Base-by-base conservation (phyloP, 768 basidiomycete genomes). In the Suillus luteus region DNA sequence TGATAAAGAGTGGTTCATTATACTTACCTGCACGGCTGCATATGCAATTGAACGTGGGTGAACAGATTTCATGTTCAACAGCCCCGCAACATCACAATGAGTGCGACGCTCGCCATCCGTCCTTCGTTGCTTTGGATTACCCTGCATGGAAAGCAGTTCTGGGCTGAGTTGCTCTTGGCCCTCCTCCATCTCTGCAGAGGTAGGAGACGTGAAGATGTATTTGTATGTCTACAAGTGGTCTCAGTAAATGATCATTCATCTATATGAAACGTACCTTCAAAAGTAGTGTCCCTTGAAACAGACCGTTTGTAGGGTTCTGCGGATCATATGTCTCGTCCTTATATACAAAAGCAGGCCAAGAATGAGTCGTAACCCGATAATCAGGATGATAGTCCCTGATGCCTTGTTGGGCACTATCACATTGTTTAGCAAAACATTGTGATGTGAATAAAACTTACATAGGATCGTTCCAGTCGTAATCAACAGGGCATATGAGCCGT, bases 41-140 rank as follows among this genome's bases (percentile, higher is more conserved):
- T 74, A 74, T 17, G 73, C 68, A 37, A 74, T 68, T 0, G 59
- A 64, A 19, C 68, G 58, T 2, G 71, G 72, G 3, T 70, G 61
- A 17, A 71, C 65, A 1, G 60, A 27, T 7, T 24, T 57, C 66
- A 69, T 65, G 17, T 54, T 58, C 12, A 67, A 9, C 15, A 68
- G 43, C 1, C 7, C n/a, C 1, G 66, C 63, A 31, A 67, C 62
- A 6, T 68, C 33, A 12, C 64, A 27, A 15, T 41, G 59, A 11
- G 71, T 65, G 5, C 64, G 62, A 11, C n/a, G 57, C 43, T 62
- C 44, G 24, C 40, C 37, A 54, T 33, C 19, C 22, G 64, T 51
- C 22, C 35, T 31, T 40, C 22, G 24, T 19, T 14, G n/a, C 31
- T 12, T 64, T 12, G 9, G 44, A 40, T 5, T 5, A 37, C 35